Evolutionary conservation across 208 protist species (phyloP), one percentile per base, ranked within the genome.

Genomic region (Leishmania arabica): DNA sequence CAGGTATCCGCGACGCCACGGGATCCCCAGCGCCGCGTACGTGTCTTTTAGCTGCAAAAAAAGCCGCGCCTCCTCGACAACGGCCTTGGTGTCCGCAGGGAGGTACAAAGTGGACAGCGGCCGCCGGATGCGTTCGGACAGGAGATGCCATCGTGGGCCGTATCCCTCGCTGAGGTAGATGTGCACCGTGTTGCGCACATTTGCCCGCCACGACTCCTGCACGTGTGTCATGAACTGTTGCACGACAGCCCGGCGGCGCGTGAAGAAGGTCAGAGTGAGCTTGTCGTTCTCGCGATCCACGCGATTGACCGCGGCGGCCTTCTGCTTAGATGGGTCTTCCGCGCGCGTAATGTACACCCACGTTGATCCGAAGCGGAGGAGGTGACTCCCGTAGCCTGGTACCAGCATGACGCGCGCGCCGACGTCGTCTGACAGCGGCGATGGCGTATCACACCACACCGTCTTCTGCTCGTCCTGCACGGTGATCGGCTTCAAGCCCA

Each of bases 1-100:
- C 13, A 99, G 90, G 82, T 99, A 98, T 42, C 97, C 97, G 13
- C 98, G 90, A 68, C 98, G 91, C 92, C 98, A 99, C 17, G 98
- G 97, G 65, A 99, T 95, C 51, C 98, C 98, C 13, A 97, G 92
- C 11, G 90, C 83, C 0, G 81, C 72, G 86, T 99, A 99, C 51
- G 95, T 95, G n/a, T 88, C 42, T 58, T 83, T 80, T 37, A 95
- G 90, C 24, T 77, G 80, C 0, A 99, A 81, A 83, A 99, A 99
- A 17, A 95, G 70, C 21, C 81, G 64, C 31, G 95, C 87, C 81
- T 99, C 97, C 34, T 92, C 86, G 75, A 92, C 86, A 42, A 98
- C 86, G 21, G 79, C 66, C 53, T 87, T 88, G 24, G 87, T 91
- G 37, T 80, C 64, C 11, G 79, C 54, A 0, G 95, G 91, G 0